phyloP scores from a whole-genome alignment of 2,329 filamentous ascomycete species.

The Davidsoniella neocaledoniae region DNA sequence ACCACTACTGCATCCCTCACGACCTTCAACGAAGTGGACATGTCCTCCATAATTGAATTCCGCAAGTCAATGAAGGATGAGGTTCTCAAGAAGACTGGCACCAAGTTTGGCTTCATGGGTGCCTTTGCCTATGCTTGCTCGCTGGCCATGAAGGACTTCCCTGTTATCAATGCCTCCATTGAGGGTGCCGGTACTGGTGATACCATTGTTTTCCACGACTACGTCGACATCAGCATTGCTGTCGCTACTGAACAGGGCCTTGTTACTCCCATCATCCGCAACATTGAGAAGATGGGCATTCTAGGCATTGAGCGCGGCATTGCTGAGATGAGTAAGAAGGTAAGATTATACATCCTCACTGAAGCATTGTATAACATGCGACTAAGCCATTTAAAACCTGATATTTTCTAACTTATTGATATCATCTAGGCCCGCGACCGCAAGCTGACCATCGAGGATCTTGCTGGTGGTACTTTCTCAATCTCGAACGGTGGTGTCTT shows the following conservation, averaged over 20 bases:
- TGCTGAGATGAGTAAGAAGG: conserved; percentile 91
- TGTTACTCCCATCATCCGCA: conserved; percentile 90
- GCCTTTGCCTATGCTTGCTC: conserved; percentile 84
- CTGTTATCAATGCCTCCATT: conserved; percentile 88
- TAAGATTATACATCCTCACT: conserved; percentile 21
- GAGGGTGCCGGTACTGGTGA: conserved; percentile 90
- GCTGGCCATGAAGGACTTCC: conserved; percentile 88
- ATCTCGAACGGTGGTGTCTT: conserved; percentile 97
- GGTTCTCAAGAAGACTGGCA: conserved; percentile 82
- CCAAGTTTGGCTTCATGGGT: conserved; percentile 99
- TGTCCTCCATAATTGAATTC: conserved; percentile 95
- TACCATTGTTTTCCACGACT: conserved; percentile 95
- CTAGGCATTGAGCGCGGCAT: conserved; percentile 81
- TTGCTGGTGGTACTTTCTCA: conserved; percentile 96
- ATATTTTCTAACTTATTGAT: conserved; percentile 11
- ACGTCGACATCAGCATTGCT: conserved; percentile 93
- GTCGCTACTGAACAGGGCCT: conserved; percentile 96
- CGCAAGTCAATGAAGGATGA: conserved; percentile 96
- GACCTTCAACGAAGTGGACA: conserved; percentile 98
- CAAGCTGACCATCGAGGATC: conserved; percentile 97
- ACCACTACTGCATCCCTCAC: conserved; percentile 95
- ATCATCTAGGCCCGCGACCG: conserved; percentile 62
- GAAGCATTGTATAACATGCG: neutral
- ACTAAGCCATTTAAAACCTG: conserved; percentile 6
- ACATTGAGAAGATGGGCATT: conserved; percentile 76